Conservation (phyloP, 192 early-diverging fungal species). For the Coemansia sp. region DNA sequence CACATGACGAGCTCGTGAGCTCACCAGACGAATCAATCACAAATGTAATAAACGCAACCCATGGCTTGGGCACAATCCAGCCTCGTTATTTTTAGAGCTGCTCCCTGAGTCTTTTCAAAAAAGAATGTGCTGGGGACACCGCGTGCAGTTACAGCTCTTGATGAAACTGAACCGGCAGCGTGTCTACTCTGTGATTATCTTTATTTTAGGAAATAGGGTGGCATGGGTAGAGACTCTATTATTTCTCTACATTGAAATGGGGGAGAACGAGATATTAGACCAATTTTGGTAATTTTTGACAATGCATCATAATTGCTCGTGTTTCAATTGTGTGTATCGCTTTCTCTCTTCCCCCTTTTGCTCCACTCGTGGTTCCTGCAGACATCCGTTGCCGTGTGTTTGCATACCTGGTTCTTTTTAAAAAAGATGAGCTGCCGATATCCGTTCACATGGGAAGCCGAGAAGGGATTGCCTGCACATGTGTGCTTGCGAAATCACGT, state of each 20-base stretch:
- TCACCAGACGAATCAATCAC: not conserved
- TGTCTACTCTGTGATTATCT: not conserved
- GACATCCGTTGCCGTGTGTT: not conserved
- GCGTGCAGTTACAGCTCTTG: too few species aligned
- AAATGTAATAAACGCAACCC: not conserved
- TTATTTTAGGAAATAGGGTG: not conserved
- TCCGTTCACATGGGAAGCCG: not conserved
- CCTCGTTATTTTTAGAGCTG: not conserved
- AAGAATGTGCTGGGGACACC: too few species aligned
- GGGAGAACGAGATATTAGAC: not conserved
- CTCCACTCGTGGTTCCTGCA: not conserved
- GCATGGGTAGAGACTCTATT: not conserved
- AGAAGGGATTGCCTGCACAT: not conserved
- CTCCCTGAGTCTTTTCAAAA: not conserved
- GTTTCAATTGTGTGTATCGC: not conserved
- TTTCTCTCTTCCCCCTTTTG: not conserved
- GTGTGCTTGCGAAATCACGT: conserved; percentile 2
- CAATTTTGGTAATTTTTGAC: not conserved
- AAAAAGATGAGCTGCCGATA: not conserved
- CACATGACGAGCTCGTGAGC: not conserved
- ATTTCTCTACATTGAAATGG: not conserved
- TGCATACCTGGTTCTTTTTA: not conserved
- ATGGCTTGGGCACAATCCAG: not conserved
- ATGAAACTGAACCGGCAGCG: too few species aligned
- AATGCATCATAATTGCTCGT: conserved; percentile 1